These are phyloP conservation scores for Lasiosphaeriaceae sp. DNA, from an alignment of 495 filamentous ascomycete genomes.

Conservation along the genomic window DNA sequence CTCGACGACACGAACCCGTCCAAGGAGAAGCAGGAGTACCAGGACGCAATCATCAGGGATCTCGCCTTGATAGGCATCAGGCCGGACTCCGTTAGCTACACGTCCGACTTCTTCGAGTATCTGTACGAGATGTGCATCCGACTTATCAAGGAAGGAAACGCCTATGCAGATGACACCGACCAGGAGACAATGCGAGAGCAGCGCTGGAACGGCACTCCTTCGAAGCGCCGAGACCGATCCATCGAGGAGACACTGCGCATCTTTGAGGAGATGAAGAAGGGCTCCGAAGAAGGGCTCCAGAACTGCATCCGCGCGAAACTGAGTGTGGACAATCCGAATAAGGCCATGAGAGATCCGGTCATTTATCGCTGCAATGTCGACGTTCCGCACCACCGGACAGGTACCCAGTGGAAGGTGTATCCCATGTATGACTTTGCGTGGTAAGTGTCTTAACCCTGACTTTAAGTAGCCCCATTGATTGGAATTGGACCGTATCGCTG, in stretches of 20 bases:
- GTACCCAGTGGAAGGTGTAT: constrained; percentile 87
- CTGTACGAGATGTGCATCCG: constrained; percentile 72
- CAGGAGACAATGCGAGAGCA: constrained; percentile 81
- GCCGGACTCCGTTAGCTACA: constrained; percentile 73
- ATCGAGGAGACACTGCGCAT: constrained; percentile 74
- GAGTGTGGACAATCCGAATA: constrained; percentile 76
- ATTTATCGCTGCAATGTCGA: constrained; percentile 85
- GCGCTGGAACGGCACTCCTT: constrained; percentile 71
- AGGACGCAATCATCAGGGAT: constrained; percentile 85
- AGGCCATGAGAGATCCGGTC: constrained; percentile 85
- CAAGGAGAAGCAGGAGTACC: constrained; percentile 90
- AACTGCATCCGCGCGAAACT: constrained; percentile 92
- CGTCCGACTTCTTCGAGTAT: constrained; percentile 87
- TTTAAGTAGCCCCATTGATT: no score
- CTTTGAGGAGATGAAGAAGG: constrained; percentile 87
- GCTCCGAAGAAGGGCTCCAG: constrained; percentile 66
- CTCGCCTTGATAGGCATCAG: constrained; percentile 80
- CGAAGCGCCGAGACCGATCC: constrained; percentile 68
- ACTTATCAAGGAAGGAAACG: constrained; percentile 79
- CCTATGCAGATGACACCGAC: constrained; percentile 87
- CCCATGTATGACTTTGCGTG: constrained; percentile 84
- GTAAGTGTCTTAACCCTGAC: no score
- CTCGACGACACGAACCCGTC: constrained; percentile 93
- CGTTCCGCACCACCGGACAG: constrained; percentile 82
- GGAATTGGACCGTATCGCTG: not conserved